Evolutionary conservation across 352 stramenopile genomes (phyloP), one percentile per base, ranked within the genome.

Genomic region (Phytophthora colocasiae): DNA sequence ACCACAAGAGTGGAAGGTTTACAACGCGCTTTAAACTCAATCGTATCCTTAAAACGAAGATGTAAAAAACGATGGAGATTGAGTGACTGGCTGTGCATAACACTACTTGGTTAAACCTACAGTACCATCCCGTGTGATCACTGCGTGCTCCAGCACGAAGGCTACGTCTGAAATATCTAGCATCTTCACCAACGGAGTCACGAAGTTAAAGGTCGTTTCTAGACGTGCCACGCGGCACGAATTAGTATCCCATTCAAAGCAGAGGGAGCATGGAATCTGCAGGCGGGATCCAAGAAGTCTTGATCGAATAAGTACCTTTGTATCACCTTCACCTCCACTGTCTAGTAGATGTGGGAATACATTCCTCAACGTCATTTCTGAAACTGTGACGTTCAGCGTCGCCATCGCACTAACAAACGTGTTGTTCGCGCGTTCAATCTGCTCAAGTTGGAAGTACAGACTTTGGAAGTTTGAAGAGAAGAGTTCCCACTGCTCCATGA

Each of bases 391-490:
- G 9, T 41, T 63, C n/a, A 74, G 27, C 12, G 24, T 29, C 7
- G 55, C 57, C 2, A 15, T 19, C 36, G 43, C 63, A 39, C 32
- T 59, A 17, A 71, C 39, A 22, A 75, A 66, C 4, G 41, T 38
- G 26, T 60, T 51, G 15, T 14, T 60, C 6, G 29, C 38, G 5
- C 51, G 54, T 5, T 64, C 61, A 39, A 85, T 67, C 10, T 36
- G 6, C 26, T 73, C 38, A 11, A 77, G 29, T 32, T 77, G 61
- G 36, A 80, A 65, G 40, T 70, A 65, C 6, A 81, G 27, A 29
- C 52, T 71, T 32, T 67, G 58, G 41, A 73, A 74, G 24, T 27
- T 70, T 2, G 43, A 29, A 36, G 67, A 69, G 40, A 73, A 75
- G 14, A 44, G 36, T 17, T 53, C 48, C 66, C 67, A 75, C 43